Evolutionary conservation across 306 rosid genomes (phyloP), one percentile per base, ranked within the genome.

Genomic region (Senna tora): DNA sequence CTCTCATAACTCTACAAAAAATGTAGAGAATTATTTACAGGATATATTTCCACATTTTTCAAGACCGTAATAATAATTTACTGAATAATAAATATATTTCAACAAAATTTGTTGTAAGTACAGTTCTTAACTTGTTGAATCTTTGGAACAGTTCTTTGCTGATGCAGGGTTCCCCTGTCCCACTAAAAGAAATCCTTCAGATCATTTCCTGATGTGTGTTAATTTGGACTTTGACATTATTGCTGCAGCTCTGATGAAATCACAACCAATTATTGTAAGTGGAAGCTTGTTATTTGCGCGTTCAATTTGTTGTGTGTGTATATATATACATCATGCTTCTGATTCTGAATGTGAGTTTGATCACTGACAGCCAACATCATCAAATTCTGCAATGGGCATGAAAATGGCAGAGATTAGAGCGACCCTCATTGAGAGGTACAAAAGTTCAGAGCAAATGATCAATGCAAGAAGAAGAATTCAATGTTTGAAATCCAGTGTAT

Each of bases 351-450:
- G 38, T 65, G 30, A 67, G 28, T 32, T 67, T 61, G 19, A 4
- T 61, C 1, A n/a, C 68, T 67, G 59, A 38, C 77, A 81, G 85
- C 49, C 78, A 7, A 43, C 82, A 36, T 60, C 88, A 75, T 78
- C 92, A 42, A 86, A 85, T 61, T 81, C 90, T 69, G 75, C 71
- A 20, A 19, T 46, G 73, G 79, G 73, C 74, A 54, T 77, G 80
- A 84, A 75, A 50, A 86, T 86, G 3, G 67, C 85, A 49, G 86
- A 90, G 25, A 90, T 92, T 75, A 88, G 84, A 73, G 86, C 82
- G 4, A 54, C 55, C 69, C 96, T 92, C 21, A 73, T 85, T 53
- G 79, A 72, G 68, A 88, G 73, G 46, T 92, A 85, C 80, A 82
- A 79, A 80, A 39, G 75, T 52, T 92, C 98, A 36, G 76, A 85